Base-by-base conservation (phyloP, 1,139 yeast genomes). In the Kazachstania sp. region DNA sequence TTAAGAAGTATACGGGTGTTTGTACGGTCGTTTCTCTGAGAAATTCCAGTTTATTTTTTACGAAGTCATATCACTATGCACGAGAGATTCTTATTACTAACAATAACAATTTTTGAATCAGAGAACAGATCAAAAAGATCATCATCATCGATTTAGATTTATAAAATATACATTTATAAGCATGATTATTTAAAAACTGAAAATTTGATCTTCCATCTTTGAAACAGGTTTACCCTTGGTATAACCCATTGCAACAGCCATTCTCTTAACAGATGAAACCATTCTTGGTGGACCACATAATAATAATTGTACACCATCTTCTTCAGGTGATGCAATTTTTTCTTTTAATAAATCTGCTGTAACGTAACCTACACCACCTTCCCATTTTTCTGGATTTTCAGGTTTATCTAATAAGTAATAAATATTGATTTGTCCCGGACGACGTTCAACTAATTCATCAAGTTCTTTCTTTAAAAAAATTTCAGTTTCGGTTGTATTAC, bases 271-370 rank as follows among this genome's bases (percentile, higher is more conserved):
- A 48, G 86, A 81, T 45, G 82, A 73, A 45, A 80, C 79, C 92
- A 86, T 83, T 48, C 86, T 86, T 52, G 96, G 96, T 49, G 99
- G 98, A 30, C 99, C 97, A 69, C 98, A 94, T 49, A 92, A 70
- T 61, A 92, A 78, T 54, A 92, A 70, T 74, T 86, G 88, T 53
- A 77, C 73, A 85, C 84, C 50, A 6, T 45, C 47, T 34, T 44
- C 50, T 8, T 65, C 81, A 77, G 57, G 97, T 11, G 75, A 71
- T 42, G 95, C 94, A 59, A 86, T 74, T 56, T 77, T 71, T 50
- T 76, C 72, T 58, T 77, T 73, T 66, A 94, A 74, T 59, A 86
- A 74, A 37, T 87, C 97, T 48, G 81, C 77, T 43, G 94, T 81
- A 50, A 92, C 83, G 63, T 77, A 87, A 37, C 98, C 98, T 44